A percentile compares a stretch with the other conserved stretches of the same genome.
Conservation (phyloP, 116 monocot genomes). For the Papilionanthe hybrid region DNA sequence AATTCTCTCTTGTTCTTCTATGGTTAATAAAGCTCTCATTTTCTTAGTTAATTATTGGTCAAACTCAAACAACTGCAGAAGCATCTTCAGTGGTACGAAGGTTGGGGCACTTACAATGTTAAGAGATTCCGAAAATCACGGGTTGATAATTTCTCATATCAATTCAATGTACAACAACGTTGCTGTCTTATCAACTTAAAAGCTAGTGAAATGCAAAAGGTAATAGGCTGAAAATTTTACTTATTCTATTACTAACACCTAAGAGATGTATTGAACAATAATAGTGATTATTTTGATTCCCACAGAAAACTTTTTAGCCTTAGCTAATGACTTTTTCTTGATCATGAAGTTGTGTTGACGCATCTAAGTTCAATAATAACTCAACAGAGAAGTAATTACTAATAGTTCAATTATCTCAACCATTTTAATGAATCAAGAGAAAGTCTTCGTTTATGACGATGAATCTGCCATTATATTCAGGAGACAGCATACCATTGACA, state of each 20-base stretch:
- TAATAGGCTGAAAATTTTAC: not conserved
- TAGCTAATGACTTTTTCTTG: not conserved
- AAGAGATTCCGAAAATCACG: too few species aligned
- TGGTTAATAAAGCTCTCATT: not conserved
- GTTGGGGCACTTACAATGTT: too few species aligned
- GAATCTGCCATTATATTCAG: not conserved
- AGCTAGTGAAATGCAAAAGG: not conserved
- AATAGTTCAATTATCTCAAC: not conserved
- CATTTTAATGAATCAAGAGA: not conserved
- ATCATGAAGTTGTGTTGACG: not conserved
- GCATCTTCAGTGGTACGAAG: too few species aligned
- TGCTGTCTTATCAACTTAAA: not conserved
- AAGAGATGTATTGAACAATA: not conserved
- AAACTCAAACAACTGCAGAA: too few species aligned
- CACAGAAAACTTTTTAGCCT: not conserved
- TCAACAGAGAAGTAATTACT: not conserved
- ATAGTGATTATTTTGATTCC: not conserved
- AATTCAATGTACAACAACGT: not conserved
- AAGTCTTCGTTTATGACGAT: not conserved
- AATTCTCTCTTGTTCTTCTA: not conserved
- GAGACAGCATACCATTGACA: not conserved
- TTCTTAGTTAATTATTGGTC: not conserved
- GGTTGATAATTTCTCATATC: too few species aligned
- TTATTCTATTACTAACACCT: not conserved
- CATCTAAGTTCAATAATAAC: not conserved